Evolutionary conservation across 2,329 filamentous ascomycete genomes (phyloP).

Genomic region (Penicillium concentricum): DNA sequence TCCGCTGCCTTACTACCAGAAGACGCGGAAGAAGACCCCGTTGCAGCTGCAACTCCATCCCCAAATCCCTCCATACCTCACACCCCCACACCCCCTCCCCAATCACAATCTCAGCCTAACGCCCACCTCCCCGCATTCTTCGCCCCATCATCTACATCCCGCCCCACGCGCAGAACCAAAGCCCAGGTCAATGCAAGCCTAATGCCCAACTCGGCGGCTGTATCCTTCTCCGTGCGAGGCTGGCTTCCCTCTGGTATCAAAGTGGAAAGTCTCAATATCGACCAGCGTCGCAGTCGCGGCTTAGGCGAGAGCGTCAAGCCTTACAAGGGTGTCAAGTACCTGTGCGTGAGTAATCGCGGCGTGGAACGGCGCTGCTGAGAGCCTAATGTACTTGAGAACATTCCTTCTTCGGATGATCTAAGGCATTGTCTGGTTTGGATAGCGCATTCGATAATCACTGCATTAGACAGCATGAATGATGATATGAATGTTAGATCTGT

Average conservation of each 20-base stretch:
- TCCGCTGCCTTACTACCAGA: constrained; percentile 17
- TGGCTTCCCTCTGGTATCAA: constrained; percentile 65
- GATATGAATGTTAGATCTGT: background rate
- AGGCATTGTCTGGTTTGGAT: background rate
- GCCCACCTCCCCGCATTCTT: constrained; percentile 24
- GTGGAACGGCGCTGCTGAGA: constrained; percentile 45
- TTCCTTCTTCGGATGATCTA: background rate
- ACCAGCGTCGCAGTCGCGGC: constrained; percentile 77
- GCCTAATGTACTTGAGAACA: background rate
- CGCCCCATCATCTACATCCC: constrained; percentile 18
- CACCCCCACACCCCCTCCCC: constrained; percentile 19
- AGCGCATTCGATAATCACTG: constrained; percentile 3
- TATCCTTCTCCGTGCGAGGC: constrained; percentile 63
- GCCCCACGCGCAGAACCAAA: constrained; percentile 33
- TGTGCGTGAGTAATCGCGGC: constrained; percentile 67
- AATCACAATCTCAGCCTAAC: constrained; percentile 14
- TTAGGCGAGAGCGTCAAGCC: constrained; percentile 86
- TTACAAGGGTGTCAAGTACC: constrained; percentile 97
- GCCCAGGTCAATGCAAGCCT: constrained; percentile 69
- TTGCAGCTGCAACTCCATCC: constrained; percentile 20
- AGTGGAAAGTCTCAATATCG: constrained; percentile 61
- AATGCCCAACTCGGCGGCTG: constrained; percentile 75
- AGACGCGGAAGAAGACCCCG: constrained; percentile 15
- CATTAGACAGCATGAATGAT: constrained; percentile 7
- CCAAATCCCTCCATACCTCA: constrained; percentile 22